Base-by-base conservation (phyloP, 2,329 filamentous ascomycete species). In the Sarocladium oryzae region DNA sequence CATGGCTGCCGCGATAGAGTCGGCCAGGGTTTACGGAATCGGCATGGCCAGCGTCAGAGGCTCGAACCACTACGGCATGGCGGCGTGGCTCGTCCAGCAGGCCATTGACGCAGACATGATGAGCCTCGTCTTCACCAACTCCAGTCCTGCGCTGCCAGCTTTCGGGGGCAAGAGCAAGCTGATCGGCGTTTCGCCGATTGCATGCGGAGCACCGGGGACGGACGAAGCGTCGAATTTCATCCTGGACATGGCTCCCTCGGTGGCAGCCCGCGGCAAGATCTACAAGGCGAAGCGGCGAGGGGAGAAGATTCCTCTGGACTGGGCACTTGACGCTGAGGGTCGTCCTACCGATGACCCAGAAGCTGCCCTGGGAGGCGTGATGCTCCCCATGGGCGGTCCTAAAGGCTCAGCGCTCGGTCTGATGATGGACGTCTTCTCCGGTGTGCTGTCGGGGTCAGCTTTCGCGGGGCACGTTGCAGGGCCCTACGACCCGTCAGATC, bases 361-460 rank as follows among this genome's bases (percentile, higher is more conserved):
- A 1, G 75, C 74, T 18, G 89, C 88, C 0, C 69, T 93, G 9
- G 79, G 81, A 30, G 88, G 88, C 1, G 86, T 91, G 3, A 92
- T 93, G 88, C 69, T 92, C 18, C 88, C 88, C 0, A 90, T 93
- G 85, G 88, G 88, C 2, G 88, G 89, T 0, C 87, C 88, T 0
- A 93, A 93, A 65, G 89, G 89, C 0, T 88, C 84, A 2, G 89
- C 79, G 0, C 65, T 93, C 36, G 73, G 86, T 0, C 80, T 93
- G 51, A 92, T 90, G 86, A 93, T 93, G 89, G 88, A 93, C 61
- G 85, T 95, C 2, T 92, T 93, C 62, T 90, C 86, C 0, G 88
- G 88, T 0, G 84, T 88, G 0, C 60, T 93, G 0, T 89, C 86
- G 0, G 88, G 88, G 0, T 85, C 83, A 28, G 87, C 87, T 0